A percentile compares a stretch with the other conserved stretches of the same genome.
Evolutionary conservation across 352 stramenopile genomes (phyloP).

Genomic region (Globisporangium iwayamae): DNA sequence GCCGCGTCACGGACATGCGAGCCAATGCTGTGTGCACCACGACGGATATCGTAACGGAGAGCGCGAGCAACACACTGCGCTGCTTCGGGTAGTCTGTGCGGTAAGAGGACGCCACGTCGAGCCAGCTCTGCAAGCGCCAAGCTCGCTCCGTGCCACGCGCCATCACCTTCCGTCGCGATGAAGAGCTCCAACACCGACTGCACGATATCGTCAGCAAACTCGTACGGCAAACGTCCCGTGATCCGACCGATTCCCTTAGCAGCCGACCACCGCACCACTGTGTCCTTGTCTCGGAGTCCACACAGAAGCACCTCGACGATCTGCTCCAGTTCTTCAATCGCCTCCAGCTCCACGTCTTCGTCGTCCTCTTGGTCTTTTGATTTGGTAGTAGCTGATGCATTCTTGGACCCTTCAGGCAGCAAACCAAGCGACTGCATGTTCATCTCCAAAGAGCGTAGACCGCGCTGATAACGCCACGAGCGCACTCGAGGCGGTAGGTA

Average conservation of each 20-base stretch:
- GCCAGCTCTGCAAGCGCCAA: conserved; percentile 95
- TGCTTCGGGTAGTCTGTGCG: conserved; percentile 87
- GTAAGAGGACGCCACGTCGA: conserved; percentile 93
- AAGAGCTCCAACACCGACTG: conserved; percentile 95
- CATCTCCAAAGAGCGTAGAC: conserved; percentile 89
- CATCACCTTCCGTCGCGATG: conserved; percentile 89
- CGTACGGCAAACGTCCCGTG: conserved; percentile 90
- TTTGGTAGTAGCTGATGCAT: neutral
- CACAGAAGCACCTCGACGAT: conserved; percentile 92
- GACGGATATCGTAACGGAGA: conserved; percentile 94
- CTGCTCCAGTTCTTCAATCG: conserved; percentile 97
- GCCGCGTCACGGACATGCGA: conserved; percentile 97
- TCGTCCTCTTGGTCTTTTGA: conserved; percentile 22
- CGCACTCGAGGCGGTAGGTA: conserved; percentile 94
- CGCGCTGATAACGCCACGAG: conserved; percentile 95
- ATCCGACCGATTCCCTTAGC: conserved; percentile 98
- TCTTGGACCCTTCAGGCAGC: conserved; percentile 6
- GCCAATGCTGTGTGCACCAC: conserved; percentile 94
- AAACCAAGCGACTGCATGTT: conserved; percentile 79
- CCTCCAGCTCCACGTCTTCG: conserved; percentile 54
- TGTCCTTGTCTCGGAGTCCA: conserved; percentile 93
- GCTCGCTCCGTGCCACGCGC: conserved; percentile 97
- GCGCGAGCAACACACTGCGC: conserved; percentile 91
- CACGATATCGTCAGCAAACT: conserved; percentile 97
- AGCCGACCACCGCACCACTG: conserved; percentile 97